Evolutionary conservation across 2,329 filamentous ascomycete genomes (phyloP).

Genomic region (Monosporascus sp.): DNA sequence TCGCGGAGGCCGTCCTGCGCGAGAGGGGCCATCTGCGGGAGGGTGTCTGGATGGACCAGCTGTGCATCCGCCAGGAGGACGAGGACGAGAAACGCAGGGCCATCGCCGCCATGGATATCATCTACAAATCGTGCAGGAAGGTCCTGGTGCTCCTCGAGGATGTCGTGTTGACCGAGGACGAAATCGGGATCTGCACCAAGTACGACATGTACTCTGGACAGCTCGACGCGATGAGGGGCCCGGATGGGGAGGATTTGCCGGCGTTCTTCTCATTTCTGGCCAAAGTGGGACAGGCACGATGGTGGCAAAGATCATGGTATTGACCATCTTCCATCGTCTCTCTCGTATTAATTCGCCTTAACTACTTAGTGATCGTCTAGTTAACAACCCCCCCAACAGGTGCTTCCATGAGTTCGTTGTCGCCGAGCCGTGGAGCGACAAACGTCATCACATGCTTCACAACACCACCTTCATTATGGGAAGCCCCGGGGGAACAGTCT

Average conservation of each 20-base stretch:
- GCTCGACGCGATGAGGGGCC: not conserved
- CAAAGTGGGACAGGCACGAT: constrained; percentile 3
- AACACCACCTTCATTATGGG: not conserved
- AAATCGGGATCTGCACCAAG: not conserved
- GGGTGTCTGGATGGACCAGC: constrained; percentile 7
- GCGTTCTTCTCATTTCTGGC: not conserved
- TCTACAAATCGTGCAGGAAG: constrained; percentile 3
- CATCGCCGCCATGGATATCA: constrained; percentile 4
- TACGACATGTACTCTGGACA: not conserved
- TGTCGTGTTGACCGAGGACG: not conserved
- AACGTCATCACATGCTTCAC: not conserved
- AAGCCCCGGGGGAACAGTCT: not conserved
- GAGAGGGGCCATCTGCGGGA: constrained; percentile 4
- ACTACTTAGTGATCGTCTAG: no score
- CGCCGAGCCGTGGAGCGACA: constrained; percentile 4
- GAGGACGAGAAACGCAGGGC: constrained; percentile 1
- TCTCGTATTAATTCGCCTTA: not conserved
- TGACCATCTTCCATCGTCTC: not conserved
- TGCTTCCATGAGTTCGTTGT: constrained; percentile 5
- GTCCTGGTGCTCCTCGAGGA: constrained; percentile 2
- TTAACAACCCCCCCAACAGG: not conserved
- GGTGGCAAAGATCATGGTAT: constrained; percentile 5
- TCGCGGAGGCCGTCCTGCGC: constrained; percentile 5
- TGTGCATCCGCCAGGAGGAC: constrained; percentile 8
- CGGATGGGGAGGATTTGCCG: not conserved